Conservation (phyloP, 2,329 filamentous ascomycete genomes). For the Cordyceps fumosorosea region DNA sequence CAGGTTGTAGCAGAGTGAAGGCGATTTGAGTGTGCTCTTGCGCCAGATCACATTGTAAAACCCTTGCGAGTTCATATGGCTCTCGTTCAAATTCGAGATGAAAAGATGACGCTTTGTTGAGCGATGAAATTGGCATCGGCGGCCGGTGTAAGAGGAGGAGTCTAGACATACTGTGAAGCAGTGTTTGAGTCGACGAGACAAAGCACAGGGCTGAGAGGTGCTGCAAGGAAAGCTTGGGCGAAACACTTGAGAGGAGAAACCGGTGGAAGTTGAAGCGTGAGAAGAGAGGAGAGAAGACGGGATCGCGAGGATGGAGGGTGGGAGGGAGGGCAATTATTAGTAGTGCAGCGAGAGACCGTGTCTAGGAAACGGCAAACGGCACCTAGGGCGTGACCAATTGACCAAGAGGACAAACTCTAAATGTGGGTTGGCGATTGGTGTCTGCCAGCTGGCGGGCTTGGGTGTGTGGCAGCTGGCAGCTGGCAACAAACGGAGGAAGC, state of each 20-base stretch:
- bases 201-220: conserved; percentile 9
- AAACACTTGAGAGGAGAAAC: conserved; percentile 7
- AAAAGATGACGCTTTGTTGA: not conserved
- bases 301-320: not conserved
- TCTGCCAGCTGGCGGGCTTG: not conserved
- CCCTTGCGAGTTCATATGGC: not conserved
- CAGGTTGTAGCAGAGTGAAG: not conserved
- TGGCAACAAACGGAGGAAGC: conserved; percentile 3
- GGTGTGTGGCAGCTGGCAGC: not conserved
- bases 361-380: conserved; percentile 12
- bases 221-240: not conserved
- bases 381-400: conserved; percentile 1
- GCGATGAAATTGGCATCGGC: not conserved
- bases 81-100: not conserved
- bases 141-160: not conserved
- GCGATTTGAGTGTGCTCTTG: not conserved
- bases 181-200: conserved; percentile 8
- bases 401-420: conserved; percentile 2
- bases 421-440: conserved; percentile 1
- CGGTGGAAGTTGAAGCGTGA: conserved; percentile 10
- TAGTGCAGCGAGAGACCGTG: conserved; percentile 5
- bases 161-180: conserved; percentile 1
- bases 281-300: not conserved
- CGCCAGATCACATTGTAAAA: not conserved
- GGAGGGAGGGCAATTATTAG: conserved; percentile 9